Percentiles rank a stretch among this genome's conserved stretches.
Evolutionary conservation across 2,329 filamentous ascomycete genomes (phyloP).

Genomic region (Aspergillus tamarii): DNA sequence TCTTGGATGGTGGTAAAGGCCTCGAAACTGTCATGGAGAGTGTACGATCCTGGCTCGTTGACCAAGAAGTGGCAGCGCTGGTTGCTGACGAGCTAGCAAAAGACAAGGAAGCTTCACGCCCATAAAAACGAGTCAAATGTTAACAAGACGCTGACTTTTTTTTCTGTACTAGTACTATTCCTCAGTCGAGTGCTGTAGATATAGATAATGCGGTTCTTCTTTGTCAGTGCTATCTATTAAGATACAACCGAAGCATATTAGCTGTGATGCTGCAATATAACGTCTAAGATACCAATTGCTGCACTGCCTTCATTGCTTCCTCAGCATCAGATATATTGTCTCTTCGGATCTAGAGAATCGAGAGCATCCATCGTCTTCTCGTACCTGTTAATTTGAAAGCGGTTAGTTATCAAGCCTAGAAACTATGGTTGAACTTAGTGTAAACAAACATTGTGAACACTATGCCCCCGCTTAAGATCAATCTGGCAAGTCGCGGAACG

Average conservation of each 20-base stretch:
- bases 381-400: conserved; percentile 55
- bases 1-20: conserved; percentile 74
- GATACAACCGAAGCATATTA: not conserved
- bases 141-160: not conserved
- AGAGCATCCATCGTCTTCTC: conserved; percentile 95
- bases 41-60: conserved; percentile 74
- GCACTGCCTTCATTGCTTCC: not conserved
- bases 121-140: conserved; percentile 11
- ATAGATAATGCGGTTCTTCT: not conserved
- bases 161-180: conserved; percentile 13
- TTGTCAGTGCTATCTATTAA: not conserved
- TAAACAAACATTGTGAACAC: conserved; percentile 83
- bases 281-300: not conserved
- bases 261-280: not conserved
- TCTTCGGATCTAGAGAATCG: conserved; percentile 77
- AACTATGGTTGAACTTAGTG: not conserved
- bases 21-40: conserved; percentile 78
- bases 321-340: conserved; percentile 70
- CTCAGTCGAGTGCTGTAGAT: not conserved
- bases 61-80: conserved; percentile 73
- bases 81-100: conserved; percentile 65
- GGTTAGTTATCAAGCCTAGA: conserved; percentile 15
- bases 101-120: conserved; percentile 17
- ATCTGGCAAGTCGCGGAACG: conserved; percentile 76
- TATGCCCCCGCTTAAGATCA: conserved; percentile 92